phyloP scores from a whole-genome alignment of 2,329 filamentous ascomycete species.

The Leptodontidium sp. region DNA sequence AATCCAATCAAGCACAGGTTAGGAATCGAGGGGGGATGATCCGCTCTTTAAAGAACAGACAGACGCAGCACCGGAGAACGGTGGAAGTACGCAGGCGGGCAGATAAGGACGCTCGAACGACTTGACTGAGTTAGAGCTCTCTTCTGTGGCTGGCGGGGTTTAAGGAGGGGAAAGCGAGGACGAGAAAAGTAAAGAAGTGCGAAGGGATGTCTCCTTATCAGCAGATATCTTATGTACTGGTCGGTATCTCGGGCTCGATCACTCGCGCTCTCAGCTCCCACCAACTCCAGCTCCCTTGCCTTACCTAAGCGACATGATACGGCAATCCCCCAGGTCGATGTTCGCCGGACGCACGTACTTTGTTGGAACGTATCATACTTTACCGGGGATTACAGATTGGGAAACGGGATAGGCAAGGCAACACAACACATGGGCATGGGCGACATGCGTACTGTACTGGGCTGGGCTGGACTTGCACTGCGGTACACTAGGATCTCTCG shows the following conservation, averaged over 20 bases:
- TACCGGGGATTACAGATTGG: not conserved
- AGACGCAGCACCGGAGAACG: not conserved
- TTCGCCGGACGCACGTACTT: not conserved
- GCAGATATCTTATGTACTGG: not conserved
- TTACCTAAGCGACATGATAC: not conserved
- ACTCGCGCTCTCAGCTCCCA: no score
- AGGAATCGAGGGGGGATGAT: slow-evolving; percentile 1
- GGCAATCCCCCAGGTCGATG: not conserved
- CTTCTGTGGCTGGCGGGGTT: not conserved
- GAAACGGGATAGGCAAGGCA: not conserved
- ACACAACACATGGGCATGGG: no score
- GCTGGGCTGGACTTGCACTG: not conserved
- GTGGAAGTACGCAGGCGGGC: not conserved
- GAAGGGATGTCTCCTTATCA: slow-evolving; percentile 7
- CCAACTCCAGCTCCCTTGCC: not conserved
- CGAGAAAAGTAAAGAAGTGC: slow-evolving; percentile 7
- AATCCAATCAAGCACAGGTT: not conserved
- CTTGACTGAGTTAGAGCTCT: not conserved
- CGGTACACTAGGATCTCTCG: not conserved
- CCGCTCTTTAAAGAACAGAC: slow-evolving; percentile 1
- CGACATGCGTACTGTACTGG: not conserved
- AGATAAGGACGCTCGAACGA: not conserved
- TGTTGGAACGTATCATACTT: not conserved
- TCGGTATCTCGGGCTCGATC: not conserved
- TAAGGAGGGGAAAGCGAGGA: not conserved